phyloP scores from a whole-genome alignment of 1,284 basidiomycete genomes.

The Anthracocystis walkeri region DNA sequence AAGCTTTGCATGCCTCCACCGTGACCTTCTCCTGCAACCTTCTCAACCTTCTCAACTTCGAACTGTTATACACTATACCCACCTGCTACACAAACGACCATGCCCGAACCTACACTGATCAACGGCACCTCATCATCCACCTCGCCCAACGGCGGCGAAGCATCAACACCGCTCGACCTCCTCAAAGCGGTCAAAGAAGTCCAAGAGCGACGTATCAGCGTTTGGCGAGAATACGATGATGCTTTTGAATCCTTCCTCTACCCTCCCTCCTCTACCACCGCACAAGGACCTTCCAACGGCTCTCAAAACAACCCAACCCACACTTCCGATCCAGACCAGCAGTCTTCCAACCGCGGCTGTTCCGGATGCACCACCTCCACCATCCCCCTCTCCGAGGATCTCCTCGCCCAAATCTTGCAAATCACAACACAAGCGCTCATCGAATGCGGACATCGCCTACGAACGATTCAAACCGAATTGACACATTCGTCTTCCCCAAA shows the following conservation, averaged over 20 bases:
- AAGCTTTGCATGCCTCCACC: conserved; percentile 39
- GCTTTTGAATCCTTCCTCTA: conserved; percentile 41
- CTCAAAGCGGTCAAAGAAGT: conserved; percentile 51
- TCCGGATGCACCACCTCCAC: conserved; percentile 31
- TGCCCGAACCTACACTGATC: conserved; percentile 20
- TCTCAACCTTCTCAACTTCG: conserved; percentile 3
- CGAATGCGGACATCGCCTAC: conserved; percentile 46
- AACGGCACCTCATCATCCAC: background rate
- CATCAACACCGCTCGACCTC: conserved; percentile 31
- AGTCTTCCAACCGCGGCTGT: conserved; percentile 10
- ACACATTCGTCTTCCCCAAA: conserved; percentile 16
- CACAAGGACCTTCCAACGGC: conserved; percentile 15
- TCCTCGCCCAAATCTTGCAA: conserved; percentile 50
- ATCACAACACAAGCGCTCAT: conserved; percentile 54
- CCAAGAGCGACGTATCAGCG: conserved; percentile 48
- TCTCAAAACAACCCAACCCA: conserved; percentile 14
- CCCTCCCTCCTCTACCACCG: conserved; percentile 4
- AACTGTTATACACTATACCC: background rate
- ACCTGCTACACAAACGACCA: background rate
- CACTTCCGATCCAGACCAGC: background rate
- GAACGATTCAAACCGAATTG: conserved; percentile 50
- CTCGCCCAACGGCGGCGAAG: background rate
- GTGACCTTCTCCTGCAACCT: too few species aligned
- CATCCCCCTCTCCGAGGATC: conserved; percentile 28
- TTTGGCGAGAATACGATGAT: conserved; percentile 61